Evolutionary conservation across 2,329 filamentous ascomycete genomes (phyloP).

Genomic region (Coniochaeta sp.): DNA sequence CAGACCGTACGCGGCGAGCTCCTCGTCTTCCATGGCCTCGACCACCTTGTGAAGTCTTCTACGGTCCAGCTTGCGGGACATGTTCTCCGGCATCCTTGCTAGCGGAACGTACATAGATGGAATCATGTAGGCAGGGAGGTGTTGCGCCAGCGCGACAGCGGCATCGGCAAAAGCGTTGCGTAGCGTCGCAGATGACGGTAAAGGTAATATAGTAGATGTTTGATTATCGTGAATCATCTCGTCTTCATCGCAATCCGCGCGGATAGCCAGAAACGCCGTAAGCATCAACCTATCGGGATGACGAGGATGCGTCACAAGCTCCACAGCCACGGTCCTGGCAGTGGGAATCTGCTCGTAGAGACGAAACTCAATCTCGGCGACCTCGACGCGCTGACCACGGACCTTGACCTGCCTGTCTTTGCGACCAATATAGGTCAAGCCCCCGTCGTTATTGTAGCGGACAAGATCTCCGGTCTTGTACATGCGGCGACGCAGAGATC

Average conservation of each 20-base stretch:
- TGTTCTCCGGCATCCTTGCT: constrained; percentile 17
- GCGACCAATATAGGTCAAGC: constrained; percentile 50
- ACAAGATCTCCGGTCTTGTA: constrained; percentile 55
- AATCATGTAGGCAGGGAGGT: constrained; percentile 17
- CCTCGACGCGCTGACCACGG: constrained; percentile 55
- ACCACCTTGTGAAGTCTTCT: constrained; percentile 8
- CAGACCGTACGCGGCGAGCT: constrained; percentile 14
- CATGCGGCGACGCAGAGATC: constrained; percentile 26
- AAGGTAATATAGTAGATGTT: no score
- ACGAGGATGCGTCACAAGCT: constrained; percentile 41
- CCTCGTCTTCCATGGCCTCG: constrained; percentile 1
- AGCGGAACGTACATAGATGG: constrained; percentile 14
- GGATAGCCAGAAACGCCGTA: no score
- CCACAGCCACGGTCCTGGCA: constrained; percentile 33
- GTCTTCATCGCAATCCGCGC: no score
- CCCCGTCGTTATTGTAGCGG: constrained; percentile 40
- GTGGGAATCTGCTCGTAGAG: constrained; percentile 34
- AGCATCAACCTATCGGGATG: constrained; percentile 21
- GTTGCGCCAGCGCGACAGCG: no score
- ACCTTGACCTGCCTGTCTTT: constrained; percentile 64
- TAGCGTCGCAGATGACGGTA: no score
- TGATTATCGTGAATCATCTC: no score
- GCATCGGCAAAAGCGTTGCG: no score
- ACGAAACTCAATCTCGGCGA: constrained; percentile 43
- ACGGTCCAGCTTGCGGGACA: constrained; percentile 15